phyloP scores from a whole-genome alignment of 1,284 basidiomycete genomes.

The Ceratobasidium sp. region DNA sequence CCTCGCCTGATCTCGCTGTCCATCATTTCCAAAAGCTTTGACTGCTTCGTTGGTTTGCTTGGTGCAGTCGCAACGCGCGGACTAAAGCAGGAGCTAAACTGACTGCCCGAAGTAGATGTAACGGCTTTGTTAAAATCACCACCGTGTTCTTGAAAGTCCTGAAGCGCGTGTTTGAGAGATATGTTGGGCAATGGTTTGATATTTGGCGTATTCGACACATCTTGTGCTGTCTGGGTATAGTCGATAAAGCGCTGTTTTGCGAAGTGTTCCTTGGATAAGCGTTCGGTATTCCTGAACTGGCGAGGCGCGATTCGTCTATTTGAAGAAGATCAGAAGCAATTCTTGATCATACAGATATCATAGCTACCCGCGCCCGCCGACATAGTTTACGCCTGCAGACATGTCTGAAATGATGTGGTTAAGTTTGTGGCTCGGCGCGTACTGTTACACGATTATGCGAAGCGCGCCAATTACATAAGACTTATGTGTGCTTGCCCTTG shows the following conservation, averaged over 20 bases:
- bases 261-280: conserved; percentile 33
- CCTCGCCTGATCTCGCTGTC: conserved; percentile 15
- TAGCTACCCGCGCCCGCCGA: conserved; percentile 38
- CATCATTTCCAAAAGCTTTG: conserved; percentile 31
- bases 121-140: too few relatives aligned
- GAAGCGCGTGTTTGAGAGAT: conserved; percentile 29
- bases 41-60: conserved; percentile 36
- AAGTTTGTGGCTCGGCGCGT: conserved; percentile 29
- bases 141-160: background rate
- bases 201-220: background rate
- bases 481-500: conserved; percentile 47
- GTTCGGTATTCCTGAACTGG: conserved; percentile 16
- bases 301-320: conserved; percentile 20
- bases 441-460: conserved; percentile 8
- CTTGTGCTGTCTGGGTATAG: conserved; percentile 23
- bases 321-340: background rate
- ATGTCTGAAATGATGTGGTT: conserved; percentile 26
- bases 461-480: conserved; percentile 42
- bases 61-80: conserved; percentile 19
- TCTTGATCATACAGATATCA: background rate
- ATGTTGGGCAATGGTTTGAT: background rate
- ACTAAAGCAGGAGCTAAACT: background rate
- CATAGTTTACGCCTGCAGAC: conserved; percentile 37
- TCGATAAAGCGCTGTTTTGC: conserved; percentile 37
- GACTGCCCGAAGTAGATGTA: background rate